These are phyloP conservation scores for Ogataea ramenticola DNA, from an alignment of 805 yeast genomes.

Conservation along the genomic window DNA sequence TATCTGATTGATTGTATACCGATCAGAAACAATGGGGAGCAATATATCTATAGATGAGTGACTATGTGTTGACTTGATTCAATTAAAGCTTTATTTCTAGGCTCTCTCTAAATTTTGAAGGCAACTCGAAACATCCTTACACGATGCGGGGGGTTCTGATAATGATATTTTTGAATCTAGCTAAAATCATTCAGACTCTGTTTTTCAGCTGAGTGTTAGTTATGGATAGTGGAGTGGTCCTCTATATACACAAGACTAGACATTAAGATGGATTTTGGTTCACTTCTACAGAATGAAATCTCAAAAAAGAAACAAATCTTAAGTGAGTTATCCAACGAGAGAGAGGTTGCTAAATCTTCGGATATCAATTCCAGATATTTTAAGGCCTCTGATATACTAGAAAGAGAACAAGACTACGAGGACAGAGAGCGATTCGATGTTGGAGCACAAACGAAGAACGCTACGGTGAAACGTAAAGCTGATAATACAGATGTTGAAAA, in stretches of 20 bases:
- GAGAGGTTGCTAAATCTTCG: neutral
- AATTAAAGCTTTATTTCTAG: too few relatives aligned
- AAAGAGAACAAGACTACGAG: conserved; percentile 4
- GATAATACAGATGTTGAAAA: neutral
- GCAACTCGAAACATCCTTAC: too few relatives aligned
- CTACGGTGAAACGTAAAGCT: neutral
- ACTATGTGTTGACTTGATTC: too few relatives aligned
- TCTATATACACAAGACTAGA: too few relatives aligned
- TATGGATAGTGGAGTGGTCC: too few relatives aligned
- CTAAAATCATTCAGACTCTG: too few relatives aligned
- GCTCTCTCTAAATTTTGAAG: too few relatives aligned
- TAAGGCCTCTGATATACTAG: conserved; percentile 8
- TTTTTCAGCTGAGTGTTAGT: too few relatives aligned
- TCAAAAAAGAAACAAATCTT: conserved; percentile 31
- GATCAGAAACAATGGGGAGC: neutral
- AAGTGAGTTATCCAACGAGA: conserved; percentile 1
- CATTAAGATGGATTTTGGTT: conserved; percentile 42
- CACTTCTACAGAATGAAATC: conserved; percentile 39
- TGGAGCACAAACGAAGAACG: neutral
- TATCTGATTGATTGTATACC: too few relatives aligned
- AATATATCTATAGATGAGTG: neutral
- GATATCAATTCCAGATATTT: conserved; percentile 2
- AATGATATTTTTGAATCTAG: too few relatives aligned
- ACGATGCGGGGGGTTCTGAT: too few relatives aligned
- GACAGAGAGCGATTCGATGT: neutral